Conservation (phyloP, 1,284 basidiomycete genomes). For the Leucoagaricus sp. region DNA sequence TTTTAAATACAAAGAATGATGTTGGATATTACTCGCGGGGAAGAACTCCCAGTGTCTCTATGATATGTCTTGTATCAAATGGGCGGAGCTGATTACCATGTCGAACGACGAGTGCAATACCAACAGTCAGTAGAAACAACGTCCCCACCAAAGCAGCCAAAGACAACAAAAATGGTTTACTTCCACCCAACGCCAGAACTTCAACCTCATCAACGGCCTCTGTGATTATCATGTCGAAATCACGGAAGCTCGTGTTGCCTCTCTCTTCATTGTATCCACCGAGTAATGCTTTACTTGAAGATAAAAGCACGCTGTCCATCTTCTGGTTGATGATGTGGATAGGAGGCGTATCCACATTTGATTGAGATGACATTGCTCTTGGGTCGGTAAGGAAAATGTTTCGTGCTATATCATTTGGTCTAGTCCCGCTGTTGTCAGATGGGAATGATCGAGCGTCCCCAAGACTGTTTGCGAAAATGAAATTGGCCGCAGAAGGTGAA, state of each 20-base stretch:
- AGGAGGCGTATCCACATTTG: neutral
- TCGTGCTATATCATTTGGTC: neutral
- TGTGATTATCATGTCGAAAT: neutral
- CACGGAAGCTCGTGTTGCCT: neutral
- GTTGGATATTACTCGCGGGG: too few relatives aligned
- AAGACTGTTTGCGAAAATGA: constrained; percentile 1
- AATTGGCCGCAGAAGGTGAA: neutral
- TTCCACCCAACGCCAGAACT: neutral
- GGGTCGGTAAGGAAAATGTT: neutral
- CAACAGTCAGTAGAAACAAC: neutral
- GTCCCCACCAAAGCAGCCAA: neutral
- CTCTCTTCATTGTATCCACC: neutral
- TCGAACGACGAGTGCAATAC: neutral
- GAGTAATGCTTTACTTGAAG: neutral
- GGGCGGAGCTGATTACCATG: neutral
- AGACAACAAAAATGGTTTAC: neutral
- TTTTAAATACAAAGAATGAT: too few relatives aligned
- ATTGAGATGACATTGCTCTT: neutral
- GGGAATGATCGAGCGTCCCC: neutral
- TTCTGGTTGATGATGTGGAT: neutral
- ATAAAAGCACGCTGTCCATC: neutral
- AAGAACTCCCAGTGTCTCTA: neutral
- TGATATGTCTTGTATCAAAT: neutral
- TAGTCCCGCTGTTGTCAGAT: neutral
- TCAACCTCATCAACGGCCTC: neutral